A percentile compares a stretch with the other conserved stretches of the same genome.
phyloP scores from a whole-genome alignment of 257 asterid species.

The Mitragyna speciosa region DNA sequence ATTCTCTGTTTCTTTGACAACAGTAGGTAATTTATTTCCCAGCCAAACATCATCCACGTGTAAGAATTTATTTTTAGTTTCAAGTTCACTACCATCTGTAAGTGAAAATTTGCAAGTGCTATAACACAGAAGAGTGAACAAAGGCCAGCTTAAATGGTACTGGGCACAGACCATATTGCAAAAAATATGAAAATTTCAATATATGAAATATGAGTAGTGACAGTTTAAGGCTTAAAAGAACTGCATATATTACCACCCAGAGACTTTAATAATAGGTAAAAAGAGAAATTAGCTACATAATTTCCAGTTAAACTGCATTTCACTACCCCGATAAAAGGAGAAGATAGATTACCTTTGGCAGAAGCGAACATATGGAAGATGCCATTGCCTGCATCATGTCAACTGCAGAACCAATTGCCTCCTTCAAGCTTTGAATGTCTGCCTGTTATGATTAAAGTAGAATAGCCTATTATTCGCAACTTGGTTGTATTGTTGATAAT shows the following conservation, averaged over 20 bases:
- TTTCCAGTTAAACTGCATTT: not conserved
- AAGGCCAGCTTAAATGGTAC: not conserved
- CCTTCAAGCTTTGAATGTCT: constrained; percentile 70
- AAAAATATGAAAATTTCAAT: not conserved
- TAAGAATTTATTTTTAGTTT: not conserved
- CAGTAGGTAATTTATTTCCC: not conserved
- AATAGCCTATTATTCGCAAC: not conserved
- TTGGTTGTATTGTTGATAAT: not conserved
- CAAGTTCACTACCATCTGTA: not conserved
- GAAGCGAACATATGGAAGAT: constrained; percentile 49
- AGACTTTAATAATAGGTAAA: not conserved
- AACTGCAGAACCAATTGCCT: constrained; percentile 73
- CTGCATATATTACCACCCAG: not conserved
- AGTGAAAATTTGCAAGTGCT: not conserved
- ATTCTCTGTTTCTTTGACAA: not conserved
- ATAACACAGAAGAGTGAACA: not conserved
- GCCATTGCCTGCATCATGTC: constrained; percentile 76
- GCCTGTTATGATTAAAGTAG: constrained; percentile 42
- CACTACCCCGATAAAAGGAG: not conserved
- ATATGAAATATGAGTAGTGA: not conserved
- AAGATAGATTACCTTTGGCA: constrained; percentile 54
- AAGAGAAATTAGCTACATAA: not conserved
- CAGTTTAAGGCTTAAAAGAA: not conserved
- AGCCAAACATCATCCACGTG: not conserved
- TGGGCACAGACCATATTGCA: not conserved